Base-by-base conservation (phyloP, 306 rosid species). In the Vigna nakashimae region DNA sequence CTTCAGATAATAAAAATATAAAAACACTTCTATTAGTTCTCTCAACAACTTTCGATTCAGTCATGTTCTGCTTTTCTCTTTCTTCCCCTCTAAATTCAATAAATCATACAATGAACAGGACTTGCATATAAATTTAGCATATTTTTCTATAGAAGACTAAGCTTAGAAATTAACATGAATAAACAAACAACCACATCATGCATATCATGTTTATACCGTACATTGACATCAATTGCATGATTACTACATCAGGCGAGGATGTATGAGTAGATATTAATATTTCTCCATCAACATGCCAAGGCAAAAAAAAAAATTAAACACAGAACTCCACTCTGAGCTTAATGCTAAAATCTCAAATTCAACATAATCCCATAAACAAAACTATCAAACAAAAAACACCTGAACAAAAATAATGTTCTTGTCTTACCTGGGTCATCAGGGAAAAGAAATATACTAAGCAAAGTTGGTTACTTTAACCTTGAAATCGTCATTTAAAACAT, bases 151-250 rank as follows among this genome's bases (percentile, higher is more conserved):
- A 48, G 28, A 45, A 43, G 59, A 48, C 46, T 46, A 58, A 74
- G 65, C 50, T 73, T 16, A 30, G 28, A 24, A 36, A 40, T 22
- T 55, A 38, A 72, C 40, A 40, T 38, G 55, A 32, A 72, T 40
- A 55, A 9, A 55, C 1, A 34, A 34, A 34, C 38, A 34, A 71
- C 45, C 6, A 42, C 69, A 51, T 56, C 73, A 15, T 17, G 80
- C 30, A 42, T 43, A 65, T 56, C 73, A 20, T 12, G 80, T 15
- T 73, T 24, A 53, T 58, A 24, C 68, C 28, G 8, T 22, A 13
- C 70, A 32, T 26, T 48, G 51, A 18, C 30, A 59, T 17, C 30
- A 45, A 56, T 75, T 62, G 49, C 62, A 46, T 6, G 6, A 49
- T 69, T 26, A 69, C 55, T 20, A 57, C 30, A 10, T 13, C 15